These are phyloP conservation scores for Parachaetomium inaequale DNA, from an alignment of 495 filamentous ascomycete genomes.

Conservation along the genomic window DNA sequence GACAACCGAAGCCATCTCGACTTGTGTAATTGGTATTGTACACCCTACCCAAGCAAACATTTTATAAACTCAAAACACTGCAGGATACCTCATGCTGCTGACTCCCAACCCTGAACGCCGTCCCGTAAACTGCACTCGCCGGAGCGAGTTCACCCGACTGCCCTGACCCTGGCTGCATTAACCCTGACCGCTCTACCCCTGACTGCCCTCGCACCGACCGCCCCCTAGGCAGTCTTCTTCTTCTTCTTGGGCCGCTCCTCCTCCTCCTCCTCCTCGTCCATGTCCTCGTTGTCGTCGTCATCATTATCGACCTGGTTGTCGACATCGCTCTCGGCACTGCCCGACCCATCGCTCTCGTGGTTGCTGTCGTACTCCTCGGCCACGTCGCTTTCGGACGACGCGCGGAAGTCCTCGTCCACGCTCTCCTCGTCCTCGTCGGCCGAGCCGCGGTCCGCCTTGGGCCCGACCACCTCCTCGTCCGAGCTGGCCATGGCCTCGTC, in stretches of 20 bases:
- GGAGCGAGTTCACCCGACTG: not conserved
- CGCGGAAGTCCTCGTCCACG: constrained; percentile 92
- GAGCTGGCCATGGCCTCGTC: constrained; percentile 71
- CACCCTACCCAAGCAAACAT: not conserved
- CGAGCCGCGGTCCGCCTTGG: constrained; percentile 73
- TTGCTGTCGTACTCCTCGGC: constrained; percentile 93
- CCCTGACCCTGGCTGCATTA: not conserved
- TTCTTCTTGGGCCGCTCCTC: constrained; percentile 48
- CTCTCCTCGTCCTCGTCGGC: constrained; percentile 96
- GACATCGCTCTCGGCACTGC: constrained; percentile 53
- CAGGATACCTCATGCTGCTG: not conserved
- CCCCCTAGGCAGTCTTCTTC: constrained; percentile 38
- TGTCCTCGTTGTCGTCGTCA: constrained; percentile 34
- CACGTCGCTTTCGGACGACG: constrained; percentile 86
- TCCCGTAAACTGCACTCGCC: not conserved
- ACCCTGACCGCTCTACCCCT: not conserved
- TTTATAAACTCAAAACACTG: not conserved
- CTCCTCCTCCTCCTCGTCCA: constrained; percentile 38
- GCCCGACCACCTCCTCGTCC: constrained; percentile 78
- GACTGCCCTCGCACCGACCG: not conserved
- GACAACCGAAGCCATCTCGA: not conserved
- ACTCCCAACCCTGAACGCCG: constrained; percentile 1
- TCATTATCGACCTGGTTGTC: constrained; percentile 47
- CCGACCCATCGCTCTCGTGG: constrained; percentile 79
- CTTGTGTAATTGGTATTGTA: not conserved